Evolutionary conservation across 495 filamentous ascomycete genomes (phyloP), one percentile per base, ranked within the genome.

Genomic region (Chaetomidium leptoderma): DNA sequence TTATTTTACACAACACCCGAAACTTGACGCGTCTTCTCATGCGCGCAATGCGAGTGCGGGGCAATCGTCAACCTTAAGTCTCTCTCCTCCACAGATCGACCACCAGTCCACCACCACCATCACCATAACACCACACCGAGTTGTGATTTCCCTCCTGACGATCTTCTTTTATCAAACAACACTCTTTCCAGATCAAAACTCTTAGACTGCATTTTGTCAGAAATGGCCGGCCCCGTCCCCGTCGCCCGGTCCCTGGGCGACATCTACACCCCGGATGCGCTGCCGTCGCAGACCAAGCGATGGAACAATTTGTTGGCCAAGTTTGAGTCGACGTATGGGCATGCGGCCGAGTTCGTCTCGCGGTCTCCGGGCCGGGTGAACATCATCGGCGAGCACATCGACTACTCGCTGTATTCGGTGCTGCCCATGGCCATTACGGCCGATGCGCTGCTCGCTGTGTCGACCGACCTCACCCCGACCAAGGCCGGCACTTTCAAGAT

Each of bases 351-450:
- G 42, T 97, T 96, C 64, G 83, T 97, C 7, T 82, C 93, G 1
- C 84, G 93, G 46, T 95, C 91, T 57, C 93, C 93, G 0, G 93
- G 93, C 49, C 82, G 93, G 56, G 93, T 98, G 58, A 97, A 97
- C 78, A 93, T 98, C 70, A 97, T 98, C 65, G 93, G 93, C 68
- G 93, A 98, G 78, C 93, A 98, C 75, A 97, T 98, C 66, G 93
- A 98, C 78, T 98, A 98, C 73, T 95, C 90, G 19, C 83, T 97
- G 35, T 98, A 97, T 76, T 85, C 92, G 67, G 92, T 97, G 46
- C 78, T 98, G 17, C 93, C 93, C 50, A 97, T 96, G 82, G 93
- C 92, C 53, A 88, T 97, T 61, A 90, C 85, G 17, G 88, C 90
- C 47, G 93, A 98, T 70, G 84, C 91, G 53, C 81, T 98, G 40